These are phyloP conservation scores for Taiozyma sp. DNA, from an alignment of 1,139 yeast genomes.

Conservation along the genomic window DNA sequence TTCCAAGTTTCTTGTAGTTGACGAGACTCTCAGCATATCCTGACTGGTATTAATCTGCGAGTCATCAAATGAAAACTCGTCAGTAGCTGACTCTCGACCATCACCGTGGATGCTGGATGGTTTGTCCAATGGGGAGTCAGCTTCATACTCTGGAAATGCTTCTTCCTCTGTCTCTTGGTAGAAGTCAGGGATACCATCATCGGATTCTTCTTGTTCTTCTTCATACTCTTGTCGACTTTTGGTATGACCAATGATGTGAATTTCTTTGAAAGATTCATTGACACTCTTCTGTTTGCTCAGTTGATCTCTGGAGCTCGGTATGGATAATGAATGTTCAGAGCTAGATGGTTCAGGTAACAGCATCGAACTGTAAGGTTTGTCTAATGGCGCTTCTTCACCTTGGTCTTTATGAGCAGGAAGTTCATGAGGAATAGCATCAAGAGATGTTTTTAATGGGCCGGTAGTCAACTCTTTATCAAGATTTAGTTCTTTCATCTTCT, in stretches of 20 bases:
- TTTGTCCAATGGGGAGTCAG: conserved; percentile 13
- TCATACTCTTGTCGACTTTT: conserved; percentile 14
- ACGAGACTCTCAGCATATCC: conserved; percentile 11
- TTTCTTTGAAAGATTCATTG: conserved; percentile 9
- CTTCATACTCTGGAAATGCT: conserved; percentile 17
- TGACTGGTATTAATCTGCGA: conserved; percentile 10
- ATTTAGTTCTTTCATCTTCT: conserved; percentile 8
- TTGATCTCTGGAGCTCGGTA: neutral
- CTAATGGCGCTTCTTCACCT: neutral
- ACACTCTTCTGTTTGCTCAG: neutral
- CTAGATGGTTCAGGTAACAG: neutral
- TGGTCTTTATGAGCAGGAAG: neutral
- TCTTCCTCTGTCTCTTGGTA: conserved; percentile 7
- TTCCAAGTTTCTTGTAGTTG: conserved; percentile 12
- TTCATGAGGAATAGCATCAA: neutral
- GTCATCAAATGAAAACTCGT: conserved; percentile 19
- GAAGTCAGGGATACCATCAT: conserved; percentile 5
- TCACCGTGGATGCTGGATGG: neutral
- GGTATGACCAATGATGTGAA: conserved; percentile 20
- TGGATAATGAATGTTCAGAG: neutral
- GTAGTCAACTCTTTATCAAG: neutral
- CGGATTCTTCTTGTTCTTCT: conserved; percentile 10
- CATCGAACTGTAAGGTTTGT: neutral
- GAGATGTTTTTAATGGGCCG: neutral
- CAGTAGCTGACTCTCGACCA: neutral